Percentiles rank a stretch among this genome's conserved stretches.
Evolutionary conservation across 2,329 filamentous ascomycete genomes (phyloP).

Genomic region (Alternaria arbusti): DNA sequence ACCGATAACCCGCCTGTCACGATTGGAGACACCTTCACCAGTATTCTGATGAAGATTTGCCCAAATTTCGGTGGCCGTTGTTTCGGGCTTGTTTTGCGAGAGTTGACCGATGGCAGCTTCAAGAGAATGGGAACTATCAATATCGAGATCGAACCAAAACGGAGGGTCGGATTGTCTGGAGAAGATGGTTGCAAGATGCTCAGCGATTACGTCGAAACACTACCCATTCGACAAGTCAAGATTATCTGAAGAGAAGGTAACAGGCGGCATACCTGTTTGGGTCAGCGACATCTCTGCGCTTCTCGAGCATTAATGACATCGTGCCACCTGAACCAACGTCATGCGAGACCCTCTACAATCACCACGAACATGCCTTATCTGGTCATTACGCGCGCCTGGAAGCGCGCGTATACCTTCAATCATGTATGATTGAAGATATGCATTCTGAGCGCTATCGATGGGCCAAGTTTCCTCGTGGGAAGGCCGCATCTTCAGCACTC

Average conservation of each 20-base stretch:
- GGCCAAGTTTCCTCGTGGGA: neutral
- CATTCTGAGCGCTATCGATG: neutral
- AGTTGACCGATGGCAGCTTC: neutral
- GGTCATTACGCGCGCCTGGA: neutral
- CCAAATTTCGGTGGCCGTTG: neutral
- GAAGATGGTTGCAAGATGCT: neutral
- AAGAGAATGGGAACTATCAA: neutral
- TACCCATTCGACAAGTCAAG: neutral
- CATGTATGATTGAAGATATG: neutral
- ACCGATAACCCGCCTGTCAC: neutral
- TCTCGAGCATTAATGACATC: neutral
- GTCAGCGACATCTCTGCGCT: neutral
- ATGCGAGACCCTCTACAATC: neutral
- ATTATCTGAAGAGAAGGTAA: neutral
- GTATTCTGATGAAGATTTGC: neutral
- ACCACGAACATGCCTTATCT: neutral
- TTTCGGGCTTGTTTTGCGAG: neutral
- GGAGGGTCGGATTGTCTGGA: too few species aligned
- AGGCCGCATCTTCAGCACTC: neutral
- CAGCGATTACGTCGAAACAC: rapidly evolving
- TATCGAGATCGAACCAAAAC: too few species aligned
- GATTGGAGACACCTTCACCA: neutral
- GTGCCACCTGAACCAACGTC: neutral
- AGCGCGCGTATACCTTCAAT: neutral
- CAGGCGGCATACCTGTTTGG: neutral